Percentiles rank a stretch among this genome's conserved stretches.
phyloP scores from a whole-genome alignment of 352 stramenopile species.

The Phytophthora quininea region DNA sequence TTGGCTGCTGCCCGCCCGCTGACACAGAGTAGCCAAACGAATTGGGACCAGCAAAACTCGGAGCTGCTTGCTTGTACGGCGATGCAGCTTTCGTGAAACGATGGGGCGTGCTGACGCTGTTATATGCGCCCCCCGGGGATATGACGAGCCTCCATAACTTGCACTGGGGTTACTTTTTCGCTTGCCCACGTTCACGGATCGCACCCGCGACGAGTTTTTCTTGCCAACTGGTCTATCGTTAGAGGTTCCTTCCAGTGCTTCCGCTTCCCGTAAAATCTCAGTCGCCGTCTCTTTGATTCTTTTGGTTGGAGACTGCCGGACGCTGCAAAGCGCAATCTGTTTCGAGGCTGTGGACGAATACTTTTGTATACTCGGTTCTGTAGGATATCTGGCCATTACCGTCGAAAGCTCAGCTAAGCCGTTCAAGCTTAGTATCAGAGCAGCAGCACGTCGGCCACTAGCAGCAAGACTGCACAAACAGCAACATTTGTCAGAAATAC shows the following conservation, averaged over 20 bases:
- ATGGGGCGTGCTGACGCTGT: conserved; percentile 10
- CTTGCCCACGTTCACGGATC: conserved; percentile 29
- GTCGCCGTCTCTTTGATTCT: conserved; percentile 47
- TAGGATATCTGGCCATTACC: conserved; percentile 74
- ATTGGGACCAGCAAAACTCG: conserved; percentile 43
- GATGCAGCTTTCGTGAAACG: conserved; percentile 54
- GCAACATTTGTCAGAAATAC: neutral
- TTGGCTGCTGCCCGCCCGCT: conserved; percentile 31
- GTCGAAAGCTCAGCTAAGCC: conserved; percentile 74
- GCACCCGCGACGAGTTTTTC: conserved; percentile 6
- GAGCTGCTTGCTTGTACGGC: conserved; percentile 44
- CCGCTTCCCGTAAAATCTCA: conserved; percentile 51
- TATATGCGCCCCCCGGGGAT: conserved; percentile 20
- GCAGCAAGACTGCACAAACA: conserved; percentile 51
- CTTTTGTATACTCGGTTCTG: conserved; percentile 71
- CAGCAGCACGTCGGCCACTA: conserved; percentile 55
- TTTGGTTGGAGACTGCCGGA: conserved; percentile 40
- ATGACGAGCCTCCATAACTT: conserved; percentile 9
- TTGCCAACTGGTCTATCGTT: conserved; percentile 24
- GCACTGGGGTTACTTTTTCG: conserved; percentile 29
- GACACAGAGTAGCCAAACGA: conserved; percentile 25
- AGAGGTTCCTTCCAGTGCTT: conserved; percentile 41
- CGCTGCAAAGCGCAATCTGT: conserved; percentile 59
- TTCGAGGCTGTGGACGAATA: conserved; percentile 64
- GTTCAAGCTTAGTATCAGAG: conserved; percentile 60